Evolutionary conservation across 306 rosid genomes (phyloP), one percentile per base, ranked within the genome.

Genomic region (Gleditsia sinensis): DNA sequence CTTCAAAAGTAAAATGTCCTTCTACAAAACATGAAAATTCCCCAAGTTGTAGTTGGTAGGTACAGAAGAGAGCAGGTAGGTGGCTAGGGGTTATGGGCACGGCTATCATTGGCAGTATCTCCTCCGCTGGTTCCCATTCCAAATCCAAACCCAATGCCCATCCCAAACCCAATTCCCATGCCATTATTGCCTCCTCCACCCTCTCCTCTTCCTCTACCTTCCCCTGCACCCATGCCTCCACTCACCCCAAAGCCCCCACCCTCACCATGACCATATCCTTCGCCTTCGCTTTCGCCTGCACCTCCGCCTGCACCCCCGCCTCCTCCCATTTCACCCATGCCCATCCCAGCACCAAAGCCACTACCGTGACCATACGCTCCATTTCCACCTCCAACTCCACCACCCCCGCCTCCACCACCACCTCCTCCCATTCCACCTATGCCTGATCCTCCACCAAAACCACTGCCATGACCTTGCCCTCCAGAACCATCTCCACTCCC

Each of bases 141-240:
- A 74, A 87, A 81, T 10, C 88, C 91, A 71, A 87, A 77, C 0
- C 91, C 91, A 8, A 87, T 71, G 11, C 84, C 83, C 46, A 6
- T 88, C 86, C 72, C 45, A 39, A 87, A 76, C 20, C 91, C 91
- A 8, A 87, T 71, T 7, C 84, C 83, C 46, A 6, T 88, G 84
- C 72, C 45, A 39, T 0, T 60, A 3, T 23, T 59, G 12, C 9
- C 69, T 1, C 34, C 74, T 24, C 68, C 69, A 10, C 75, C 64
- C 1, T 12, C 23, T 4, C 51, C 51, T 6, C 55, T 6, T 14
- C 51, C 55, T 49, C 23, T 9, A 0, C 8, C 53, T 3, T 0
- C 53, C 0, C 53, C 46, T 10, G 1, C 9, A 0, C 46, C 46
- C 46, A 20, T 51, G 0, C 72, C 46, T 7, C 11, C 51, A 11